Evolutionary conservation across 176 grass and related monocot species (phyloP).

Genomic region (Aegilops sharonensis): DNA sequence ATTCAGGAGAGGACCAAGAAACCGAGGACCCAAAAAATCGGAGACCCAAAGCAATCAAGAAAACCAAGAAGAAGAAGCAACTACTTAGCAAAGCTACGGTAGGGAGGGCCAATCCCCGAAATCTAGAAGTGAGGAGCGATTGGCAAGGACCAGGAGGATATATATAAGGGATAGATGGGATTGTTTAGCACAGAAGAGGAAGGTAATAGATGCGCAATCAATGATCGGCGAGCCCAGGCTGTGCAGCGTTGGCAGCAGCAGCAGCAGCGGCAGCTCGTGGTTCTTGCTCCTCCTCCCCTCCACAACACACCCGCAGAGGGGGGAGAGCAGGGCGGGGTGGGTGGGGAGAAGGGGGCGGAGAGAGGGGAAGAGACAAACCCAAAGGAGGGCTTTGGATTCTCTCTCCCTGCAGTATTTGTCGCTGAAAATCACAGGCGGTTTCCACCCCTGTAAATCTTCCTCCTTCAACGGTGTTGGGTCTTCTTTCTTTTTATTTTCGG

Average conservation of each 20-base stretch:
- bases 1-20: conserved; percentile 12
- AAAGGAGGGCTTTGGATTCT: conserved; percentile 87
- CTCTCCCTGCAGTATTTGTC: conserved; percentile 61
- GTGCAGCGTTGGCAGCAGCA: conserved; percentile 49
- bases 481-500: not conserved
- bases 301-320: conserved; percentile 42
- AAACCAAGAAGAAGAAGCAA: conserved; percentile 36
- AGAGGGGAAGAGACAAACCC: conserved; percentile 65
- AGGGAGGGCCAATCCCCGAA: conserved; percentile 29
- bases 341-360: conserved; percentile 32
- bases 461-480: not conserved
- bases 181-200: conserved; percentile 44
- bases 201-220: conserved; percentile 55
- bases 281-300: conserved; percentile 41
- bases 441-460: conserved; percentile 27
- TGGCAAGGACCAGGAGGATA: conserved; percentile 18
- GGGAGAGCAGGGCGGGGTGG: conserved; percentile 43
- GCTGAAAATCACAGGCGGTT: conserved; percentile 50
- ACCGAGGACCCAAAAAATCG: conserved; percentile 25
- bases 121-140: conserved; percentile 42
- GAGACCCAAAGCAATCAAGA: conserved; percentile 27
- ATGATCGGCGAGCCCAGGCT: conserved; percentile 50
- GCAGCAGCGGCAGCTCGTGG: conserved; percentile 35
- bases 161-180: conserved; percentile 48
- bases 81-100: conserved; percentile 41